These are phyloP conservation scores for Neoboletus subvelutipes DNA, from an alignment of 768 basidiomycete species.

Conservation along the genomic window DNA sequence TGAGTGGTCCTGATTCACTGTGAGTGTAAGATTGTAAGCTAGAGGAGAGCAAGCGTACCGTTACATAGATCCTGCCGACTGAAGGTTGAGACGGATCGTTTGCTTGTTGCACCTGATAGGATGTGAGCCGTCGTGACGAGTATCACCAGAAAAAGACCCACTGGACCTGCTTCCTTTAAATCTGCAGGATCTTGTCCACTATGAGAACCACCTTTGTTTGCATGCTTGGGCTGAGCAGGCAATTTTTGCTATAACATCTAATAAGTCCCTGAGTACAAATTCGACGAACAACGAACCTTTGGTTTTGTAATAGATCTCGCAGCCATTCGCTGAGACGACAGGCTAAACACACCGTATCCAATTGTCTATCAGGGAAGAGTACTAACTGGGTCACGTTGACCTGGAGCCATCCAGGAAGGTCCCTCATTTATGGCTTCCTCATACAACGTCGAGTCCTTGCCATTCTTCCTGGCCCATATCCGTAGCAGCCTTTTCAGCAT, in stretches of 20 bases:
- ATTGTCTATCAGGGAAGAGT: too few species aligned
- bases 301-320: not conserved
- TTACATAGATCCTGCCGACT: not conserved
- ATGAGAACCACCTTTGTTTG: not conserved
- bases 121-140: not conserved
- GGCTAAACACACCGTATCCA: too few species aligned
- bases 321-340: not conserved
- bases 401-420: not conserved
- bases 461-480: not conserved
- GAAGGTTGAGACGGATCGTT: not conserved
- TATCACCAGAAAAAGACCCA: not conserved
- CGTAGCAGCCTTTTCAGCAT: not conserved
- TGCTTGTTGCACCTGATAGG: not conserved
- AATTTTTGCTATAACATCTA: not conserved
- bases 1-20: not conserved
- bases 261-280: not conserved
- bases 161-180: not conserved
- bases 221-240: too few species aligned
- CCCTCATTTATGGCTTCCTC: not conserved
- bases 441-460: too few species aligned
- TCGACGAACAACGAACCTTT: not conserved
- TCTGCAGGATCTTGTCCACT: not conserved
- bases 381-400: too few species aligned
- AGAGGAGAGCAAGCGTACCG: not conserved
- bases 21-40: not conserved